Conservation (phyloP, 306 rosid genomes). For the Begonia masoniana region DNA sequence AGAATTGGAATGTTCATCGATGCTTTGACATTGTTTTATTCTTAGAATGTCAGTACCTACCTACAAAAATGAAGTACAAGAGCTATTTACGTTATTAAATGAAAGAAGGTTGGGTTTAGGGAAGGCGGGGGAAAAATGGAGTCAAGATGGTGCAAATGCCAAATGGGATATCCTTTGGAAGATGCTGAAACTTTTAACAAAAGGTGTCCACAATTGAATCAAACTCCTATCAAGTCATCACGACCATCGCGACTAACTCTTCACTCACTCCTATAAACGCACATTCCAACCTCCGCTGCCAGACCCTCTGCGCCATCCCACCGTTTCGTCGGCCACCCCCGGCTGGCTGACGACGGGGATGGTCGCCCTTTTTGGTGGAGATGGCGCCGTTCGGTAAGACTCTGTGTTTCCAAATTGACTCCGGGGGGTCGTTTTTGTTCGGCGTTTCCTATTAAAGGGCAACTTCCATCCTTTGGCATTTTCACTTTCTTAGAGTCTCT, state of each 20-base stretch:
- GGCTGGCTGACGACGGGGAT: neutral
- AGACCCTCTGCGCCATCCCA: constrained; percentile 33
- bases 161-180: constrained; percentile 68
- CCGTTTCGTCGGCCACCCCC: constrained; percentile 23
- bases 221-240: constrained; percentile 45
- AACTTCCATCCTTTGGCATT: constrained; percentile 97
- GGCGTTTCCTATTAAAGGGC: constrained; percentile 63
- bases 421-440: neutral
- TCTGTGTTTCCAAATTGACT: neutral
- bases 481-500: constrained; percentile 10
- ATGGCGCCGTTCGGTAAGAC: constrained; percentile 1
- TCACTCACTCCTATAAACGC: constrained; percentile 30
- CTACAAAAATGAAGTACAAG: too few species aligned
- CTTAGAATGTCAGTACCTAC: too few species aligned
- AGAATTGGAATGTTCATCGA: too few species aligned
- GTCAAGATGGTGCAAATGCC: constrained; percentile 18
- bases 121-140: neutral
- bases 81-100: neutral
- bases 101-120: neutral
- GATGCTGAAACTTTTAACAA: constrained; percentile 46
- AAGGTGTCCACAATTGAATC: constrained; percentile 33
- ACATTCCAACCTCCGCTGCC: constrained; percentile 25
- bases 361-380: constrained; percentile 5
- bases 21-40: too few species aligned
- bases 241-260: constrained; percentile 26